Conservation (phyloP, 2,329 filamentous ascomycete genomes). For the Aspergillus amoenus region DNA sequence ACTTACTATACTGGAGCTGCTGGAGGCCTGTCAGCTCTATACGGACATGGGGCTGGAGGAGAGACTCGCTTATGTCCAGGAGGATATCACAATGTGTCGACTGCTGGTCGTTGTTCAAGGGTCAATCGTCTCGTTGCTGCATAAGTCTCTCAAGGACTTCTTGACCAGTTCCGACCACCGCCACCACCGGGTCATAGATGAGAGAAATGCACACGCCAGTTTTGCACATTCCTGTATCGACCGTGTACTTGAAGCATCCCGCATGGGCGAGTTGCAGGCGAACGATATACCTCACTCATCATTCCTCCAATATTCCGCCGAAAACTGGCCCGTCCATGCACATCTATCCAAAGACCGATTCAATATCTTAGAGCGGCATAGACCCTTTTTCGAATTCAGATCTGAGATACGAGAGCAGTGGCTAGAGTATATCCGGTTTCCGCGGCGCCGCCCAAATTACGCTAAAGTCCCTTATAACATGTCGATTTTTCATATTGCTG, state of each 20-base stretch:
- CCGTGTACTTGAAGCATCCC: background rate
- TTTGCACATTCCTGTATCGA: background rate
- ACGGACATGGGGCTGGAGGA: background rate
- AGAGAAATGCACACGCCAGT: background rate
- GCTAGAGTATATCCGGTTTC: background rate
- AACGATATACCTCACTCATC: background rate
- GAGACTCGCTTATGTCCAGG: background rate
- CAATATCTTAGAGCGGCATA: background rate
- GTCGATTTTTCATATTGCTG: background rate
- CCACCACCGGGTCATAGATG: background rate
- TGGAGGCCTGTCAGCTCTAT: constrained; percentile 1
- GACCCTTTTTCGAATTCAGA: background rate
- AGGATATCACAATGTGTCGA: constrained; percentile 9
- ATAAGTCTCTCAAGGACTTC: constrained; percentile 13
- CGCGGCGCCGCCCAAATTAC: background rate
- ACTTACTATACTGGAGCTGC: background rate
- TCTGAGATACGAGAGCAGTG: background rate
- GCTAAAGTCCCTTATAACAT: background rate
- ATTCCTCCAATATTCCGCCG: background rate
- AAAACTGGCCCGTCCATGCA: background rate
- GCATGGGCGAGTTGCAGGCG: background rate
- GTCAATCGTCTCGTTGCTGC: background rate
- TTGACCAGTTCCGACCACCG: background rate
- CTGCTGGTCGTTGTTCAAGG: constrained; percentile 4
- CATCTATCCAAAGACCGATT: background rate